Conservation (phyloP, 495 filamentous ascomycete species). For the Penicillium soppii region DNA sequence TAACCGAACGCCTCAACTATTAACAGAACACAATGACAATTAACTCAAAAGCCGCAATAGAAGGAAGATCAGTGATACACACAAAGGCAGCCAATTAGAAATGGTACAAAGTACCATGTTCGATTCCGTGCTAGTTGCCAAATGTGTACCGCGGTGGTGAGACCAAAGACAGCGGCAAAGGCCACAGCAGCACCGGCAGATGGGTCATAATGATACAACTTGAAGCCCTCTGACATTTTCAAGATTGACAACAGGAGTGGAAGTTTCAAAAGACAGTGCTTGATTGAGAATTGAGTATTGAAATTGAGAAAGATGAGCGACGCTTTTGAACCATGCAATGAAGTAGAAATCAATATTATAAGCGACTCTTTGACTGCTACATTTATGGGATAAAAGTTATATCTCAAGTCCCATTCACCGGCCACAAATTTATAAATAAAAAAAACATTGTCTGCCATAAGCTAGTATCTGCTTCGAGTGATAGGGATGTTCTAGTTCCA, state of each 20-base stretch:
- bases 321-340: not conserved
- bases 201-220: slow-evolving; percentile 35
- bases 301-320: not conserved
- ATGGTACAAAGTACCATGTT: slow-evolving; percentile 64
- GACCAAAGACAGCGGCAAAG: slow-evolving; percentile 52
- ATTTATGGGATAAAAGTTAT: not conserved
- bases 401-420: not conserved
- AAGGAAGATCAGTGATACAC: slow-evolving; percentile 19
- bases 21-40: too few relatives aligned
- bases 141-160: slow-evolving; percentile 45
- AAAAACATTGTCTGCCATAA: too few relatives aligned
- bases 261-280: too few relatives aligned
- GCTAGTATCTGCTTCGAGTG: not conserved
- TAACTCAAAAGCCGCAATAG: too few relatives aligned
- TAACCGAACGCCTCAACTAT: slow-evolving; percentile 56
- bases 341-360: not conserved
- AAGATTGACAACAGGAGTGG: not conserved
- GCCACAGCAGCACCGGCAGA: slow-evolving; percentile 46
- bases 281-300: too few relatives aligned
- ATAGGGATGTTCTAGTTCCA: not conserved
- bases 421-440: too few relatives aligned
- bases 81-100: slow-evolving; percentile 59
- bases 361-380: too few relatives aligned
- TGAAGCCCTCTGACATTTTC: slow-evolving; percentile 9
- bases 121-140: slow-evolving; percentile 45